Evolutionary conservation across 441 rosid species (phyloP).

Genomic region (Codiaeum variegatum): DNA sequence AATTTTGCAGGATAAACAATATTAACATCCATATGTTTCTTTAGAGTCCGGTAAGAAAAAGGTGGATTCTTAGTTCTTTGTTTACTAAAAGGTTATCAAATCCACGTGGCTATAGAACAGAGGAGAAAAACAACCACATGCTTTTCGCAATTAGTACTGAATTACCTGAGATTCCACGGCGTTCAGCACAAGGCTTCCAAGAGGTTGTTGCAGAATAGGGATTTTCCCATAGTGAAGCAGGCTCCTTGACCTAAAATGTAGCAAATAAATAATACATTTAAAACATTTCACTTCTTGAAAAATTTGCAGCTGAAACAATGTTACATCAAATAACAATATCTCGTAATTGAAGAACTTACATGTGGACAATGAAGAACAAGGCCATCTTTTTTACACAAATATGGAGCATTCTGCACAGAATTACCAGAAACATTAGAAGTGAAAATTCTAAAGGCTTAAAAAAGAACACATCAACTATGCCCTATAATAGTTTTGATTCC

Average conservation of each 20-base stretch:
- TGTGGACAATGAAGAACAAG: slow-evolving; percentile 88
- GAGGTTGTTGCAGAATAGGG: slow-evolving; percentile 92
- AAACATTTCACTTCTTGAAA: background rate
- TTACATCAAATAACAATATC: slow-evolving; percentile 6
- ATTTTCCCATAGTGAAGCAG: slow-evolving; percentile 95
- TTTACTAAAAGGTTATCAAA: background rate
- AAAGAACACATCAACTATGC: background rate
- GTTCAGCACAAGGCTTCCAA: slow-evolving; percentile 99
- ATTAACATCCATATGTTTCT: background rate
- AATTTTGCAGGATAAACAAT: background rate
- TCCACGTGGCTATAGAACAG: background rate
- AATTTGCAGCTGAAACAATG: slow-evolving; percentile 10
- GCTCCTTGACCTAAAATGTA: slow-evolving; percentile 69
- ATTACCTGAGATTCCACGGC: slow-evolving; percentile 75
- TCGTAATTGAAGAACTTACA: slow-evolving; percentile 45
- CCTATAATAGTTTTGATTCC: background rate
- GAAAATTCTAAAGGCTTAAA: background rate
- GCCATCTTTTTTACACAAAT: slow-evolving; percentile 92
- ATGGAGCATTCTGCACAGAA: slow-evolving; percentile 65
- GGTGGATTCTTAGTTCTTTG: background rate
- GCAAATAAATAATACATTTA: slow-evolving; percentile 2
- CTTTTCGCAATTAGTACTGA: background rate
- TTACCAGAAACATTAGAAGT: slow-evolving; percentile 15
- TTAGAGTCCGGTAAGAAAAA: no score
- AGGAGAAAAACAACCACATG: background rate